phyloP scores from a whole-genome alignment of 768 basidiomycete species.

The Tylopilus plumbeoviolaceoides region DNA sequence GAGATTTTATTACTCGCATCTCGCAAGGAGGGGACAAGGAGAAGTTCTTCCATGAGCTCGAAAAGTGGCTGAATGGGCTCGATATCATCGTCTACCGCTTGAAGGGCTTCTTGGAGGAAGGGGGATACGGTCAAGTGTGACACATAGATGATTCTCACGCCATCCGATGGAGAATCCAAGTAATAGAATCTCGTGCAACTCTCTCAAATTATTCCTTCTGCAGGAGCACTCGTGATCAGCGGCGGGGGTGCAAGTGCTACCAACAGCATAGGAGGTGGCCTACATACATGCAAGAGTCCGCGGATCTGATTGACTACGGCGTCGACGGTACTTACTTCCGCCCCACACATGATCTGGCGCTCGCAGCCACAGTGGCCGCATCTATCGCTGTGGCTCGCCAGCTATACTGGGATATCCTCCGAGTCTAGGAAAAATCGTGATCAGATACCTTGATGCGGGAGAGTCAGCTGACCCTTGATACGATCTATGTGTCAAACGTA shows the following conservation, averaged over 20 bases:
- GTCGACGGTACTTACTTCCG: slow-evolving; percentile 2
- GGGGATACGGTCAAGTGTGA: slow-evolving; percentile 54
- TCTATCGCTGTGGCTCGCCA: slow-evolving; percentile 1
- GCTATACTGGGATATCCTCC: neutral
- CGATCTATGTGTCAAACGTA: neutral
- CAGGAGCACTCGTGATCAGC: neutral
- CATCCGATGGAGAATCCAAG: slow-evolving; percentile 19
- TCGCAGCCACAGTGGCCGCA: neutral
- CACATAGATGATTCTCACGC: slow-evolving; percentile 4
- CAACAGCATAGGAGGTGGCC: slow-evolving; percentile 2
- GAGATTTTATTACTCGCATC: slow-evolving; percentile 59
- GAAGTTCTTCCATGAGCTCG: slow-evolving; percentile 54
- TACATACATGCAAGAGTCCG: slow-evolving; percentile 12
- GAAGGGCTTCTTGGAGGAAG: slow-evolving; percentile 52
- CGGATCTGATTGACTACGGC: slow-evolving; percentile 12
- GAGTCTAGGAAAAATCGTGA: neutral
- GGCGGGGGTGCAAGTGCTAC: neutral
- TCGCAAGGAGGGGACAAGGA: slow-evolving; percentile 60
- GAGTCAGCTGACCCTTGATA: slow-evolving; percentile 6
- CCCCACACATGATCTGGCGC: neutral
- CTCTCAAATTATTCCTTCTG: neutral
- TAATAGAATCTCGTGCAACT: slow-evolving; percentile 17
- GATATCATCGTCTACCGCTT: slow-evolving; percentile 50
- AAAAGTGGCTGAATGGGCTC: slow-evolving; percentile 61
- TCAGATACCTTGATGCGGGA: slow-evolving; percentile 1